A percentile compares a stretch with the other conserved stretches of the same genome.
These are phyloP conservation scores for Moricandia moricandioides DNA, from an alignment of 345 rosid species.

Conservation along the genomic window DNA sequence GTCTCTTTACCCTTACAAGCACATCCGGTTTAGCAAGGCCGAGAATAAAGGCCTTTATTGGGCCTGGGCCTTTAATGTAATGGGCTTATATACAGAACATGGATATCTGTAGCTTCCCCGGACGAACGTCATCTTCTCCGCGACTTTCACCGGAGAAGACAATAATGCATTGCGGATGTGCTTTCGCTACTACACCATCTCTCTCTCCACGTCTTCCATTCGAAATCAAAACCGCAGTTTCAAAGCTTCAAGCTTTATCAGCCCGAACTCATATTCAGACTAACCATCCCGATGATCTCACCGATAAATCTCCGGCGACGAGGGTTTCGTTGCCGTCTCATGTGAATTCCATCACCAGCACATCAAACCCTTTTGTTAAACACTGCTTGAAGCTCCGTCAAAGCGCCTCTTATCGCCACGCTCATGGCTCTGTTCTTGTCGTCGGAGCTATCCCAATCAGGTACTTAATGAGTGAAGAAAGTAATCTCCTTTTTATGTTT, in stretches of 20 bases:
- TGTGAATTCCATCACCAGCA: slow-evolving; percentile 57
- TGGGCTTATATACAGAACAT: slow-evolving; percentile 7
- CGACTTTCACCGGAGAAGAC: slow-evolving; percentile 23
- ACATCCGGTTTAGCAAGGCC: slow-evolving; percentile 33
- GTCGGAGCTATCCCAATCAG: slow-evolving; percentile 82
- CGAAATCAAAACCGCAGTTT: neutral
- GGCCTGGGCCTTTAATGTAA: neutral
- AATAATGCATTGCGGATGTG: slow-evolving; percentile 33
- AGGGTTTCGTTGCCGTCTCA: slow-evolving; percentile 44
- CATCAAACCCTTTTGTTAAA: slow-evolving; percentile 80
- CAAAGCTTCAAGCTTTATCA: slow-evolving; percentile 30
- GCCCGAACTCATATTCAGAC: slow-evolving; percentile 27
- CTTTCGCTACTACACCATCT: slow-evolving; percentile 28
- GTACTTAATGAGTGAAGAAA: slow-evolving; percentile 40
- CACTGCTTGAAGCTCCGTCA: slow-evolving; percentile 86
- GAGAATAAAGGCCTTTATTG: neutral
- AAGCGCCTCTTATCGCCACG: slow-evolving; percentile 79
- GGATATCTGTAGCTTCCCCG: neutral
- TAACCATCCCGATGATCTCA: slow-evolving; percentile 4
- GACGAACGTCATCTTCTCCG: slow-evolving; percentile 32
- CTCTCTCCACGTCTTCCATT: slow-evolving; percentile 18
- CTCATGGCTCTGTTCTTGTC: slow-evolving; percentile 70
- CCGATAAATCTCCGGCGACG: slow-evolving; percentile 5
- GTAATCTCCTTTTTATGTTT: neutral
- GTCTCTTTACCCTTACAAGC: no score